phyloP scores from a whole-genome alignment of 331 rosid genomes.

The Acacia pycnantha region DNA sequence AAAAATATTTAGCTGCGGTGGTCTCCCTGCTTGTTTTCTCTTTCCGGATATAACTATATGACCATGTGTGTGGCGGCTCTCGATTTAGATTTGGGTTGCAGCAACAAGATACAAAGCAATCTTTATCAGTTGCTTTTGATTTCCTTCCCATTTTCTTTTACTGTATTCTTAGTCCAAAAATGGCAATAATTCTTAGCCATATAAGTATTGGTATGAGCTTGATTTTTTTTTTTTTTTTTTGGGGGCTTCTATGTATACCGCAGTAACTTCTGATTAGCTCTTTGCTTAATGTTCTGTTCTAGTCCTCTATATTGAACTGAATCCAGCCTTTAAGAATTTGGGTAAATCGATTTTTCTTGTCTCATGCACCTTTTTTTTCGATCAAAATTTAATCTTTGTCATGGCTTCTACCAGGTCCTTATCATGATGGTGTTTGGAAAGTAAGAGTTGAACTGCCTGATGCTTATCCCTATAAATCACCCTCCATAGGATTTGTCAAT shows the following conservation, averaged over 20 bases:
- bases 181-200: constrained; percentile 1
- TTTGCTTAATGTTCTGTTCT: constrained; percentile 31
- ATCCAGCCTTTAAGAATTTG: not conserved
- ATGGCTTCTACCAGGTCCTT: constrained; percentile 74
- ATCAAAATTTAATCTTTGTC: constrained; percentile 31
- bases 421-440: constrained; percentile 95
- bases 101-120: constrained; percentile 5
- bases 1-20: constrained; percentile 14
- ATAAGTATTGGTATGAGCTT: not conserved
- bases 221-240: not conserved
- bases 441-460: constrained; percentile 92
- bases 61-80: constrained; percentile 30
- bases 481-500: constrained; percentile 89
- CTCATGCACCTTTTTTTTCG: not conserved
- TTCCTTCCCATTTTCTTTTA: constrained; percentile 29
- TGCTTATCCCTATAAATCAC: constrained; percentile 97
- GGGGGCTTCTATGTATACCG: not conserved
- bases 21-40: constrained; percentile 7
- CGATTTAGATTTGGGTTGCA: constrained; percentile 36
- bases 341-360: constrained; percentile 16
- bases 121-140: constrained; percentile 26
- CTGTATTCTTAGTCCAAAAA: constrained; percentile 25
- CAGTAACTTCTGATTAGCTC: constrained; percentile 20
- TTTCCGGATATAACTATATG: constrained; percentile 35
- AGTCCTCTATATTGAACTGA: constrained; percentile 14